Evolutionary conservation across 495 filamentous ascomycete genomes (phyloP), one percentile per base, ranked within the genome.

Genomic region (Darksidea phi): DNA sequence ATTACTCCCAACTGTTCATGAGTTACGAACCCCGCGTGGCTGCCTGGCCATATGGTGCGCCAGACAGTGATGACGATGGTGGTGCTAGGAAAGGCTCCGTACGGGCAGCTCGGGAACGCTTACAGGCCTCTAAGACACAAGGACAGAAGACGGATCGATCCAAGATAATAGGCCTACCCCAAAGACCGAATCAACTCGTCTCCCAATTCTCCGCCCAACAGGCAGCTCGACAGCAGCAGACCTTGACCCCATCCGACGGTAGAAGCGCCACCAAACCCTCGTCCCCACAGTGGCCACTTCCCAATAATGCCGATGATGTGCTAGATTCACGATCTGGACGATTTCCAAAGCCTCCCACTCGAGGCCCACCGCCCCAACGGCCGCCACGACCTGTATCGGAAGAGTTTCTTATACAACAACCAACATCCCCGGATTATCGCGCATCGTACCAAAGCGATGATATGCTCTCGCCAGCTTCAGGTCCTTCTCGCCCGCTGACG

Each of bases 281-380:
- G 8, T 42, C 42, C 17, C 64, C 59, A 34, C 59, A 57, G 58
- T 70, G 64, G 67, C 64, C 64, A 11, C 43, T 70, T 6, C 36
- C 67, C 5, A 67, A 67, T 52, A 49, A 61, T 48, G 12, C 37
- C 15, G 36, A 58, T 1, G 57, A 66, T 38, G 42, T 37, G 6
- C 20, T 50, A 10, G 57, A 50, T 38, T 48, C 57, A 3, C 13
- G 42, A 6, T 20, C 47, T 24, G 45, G 20, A 12, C 48, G 26
- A 21, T 54, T 59, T 18, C 46, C 46, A 0, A 34, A 37, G 24
- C 21, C 54, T 13, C 23, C 24, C 4, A 26, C 43, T 3, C 63
- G 78, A 58, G 82, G 81, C 28, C 79, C 81, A 63, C 80, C 86
- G 42, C 87, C 87, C 11, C 82, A 83, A 71, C 79, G 87, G 61